These are phyloP conservation scores for Phyllosticta citriasiana DNA, from an alignment of 2,329 filamentous ascomycete genomes.

Conservation along the genomic window DNA sequence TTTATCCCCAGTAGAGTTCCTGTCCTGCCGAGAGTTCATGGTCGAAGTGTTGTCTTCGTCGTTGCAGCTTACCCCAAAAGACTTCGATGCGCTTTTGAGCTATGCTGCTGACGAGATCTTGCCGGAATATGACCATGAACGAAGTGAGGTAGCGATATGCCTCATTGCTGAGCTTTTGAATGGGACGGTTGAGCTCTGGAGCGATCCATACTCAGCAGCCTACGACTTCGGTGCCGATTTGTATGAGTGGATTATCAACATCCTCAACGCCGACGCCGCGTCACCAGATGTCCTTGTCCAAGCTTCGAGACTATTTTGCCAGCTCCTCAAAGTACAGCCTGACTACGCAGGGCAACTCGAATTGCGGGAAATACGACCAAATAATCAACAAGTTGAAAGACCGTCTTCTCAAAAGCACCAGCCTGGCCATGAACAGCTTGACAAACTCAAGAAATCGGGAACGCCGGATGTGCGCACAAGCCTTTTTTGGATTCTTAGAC, in stretches of 20 bases:
- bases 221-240: conserved; percentile 61
- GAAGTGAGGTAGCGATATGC: conserved; percentile 63
- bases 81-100: conserved; percentile 37
- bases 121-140: conserved; percentile 50
- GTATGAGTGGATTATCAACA: conserved; percentile 66
- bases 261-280: conserved; percentile 56
- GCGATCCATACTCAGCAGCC: conserved; percentile 45
- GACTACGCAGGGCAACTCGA: conserved; percentile 47
- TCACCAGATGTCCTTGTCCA: conserved; percentile 59
- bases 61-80: conserved; percentile 18
- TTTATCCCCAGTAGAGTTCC: conserved; percentile 12
- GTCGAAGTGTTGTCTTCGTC: conserved; percentile 12
- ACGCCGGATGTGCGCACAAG: conserved; percentile 58
- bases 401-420: too few species aligned
- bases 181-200: conserved; percentile 55
- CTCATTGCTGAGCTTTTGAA: conserved; percentile 59
- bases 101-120: conserved; percentile 37
- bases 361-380: too few species aligned
- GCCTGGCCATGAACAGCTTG: too few species aligned
- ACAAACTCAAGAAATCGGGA: conserved; percentile 30
- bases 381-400: too few species aligned
- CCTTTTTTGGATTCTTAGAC: conserved; percentile 61
- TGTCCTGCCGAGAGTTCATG: conserved; percentile 12
- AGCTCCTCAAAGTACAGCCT: conserved; percentile 56
- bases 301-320: conserved; percentile 59